phyloP scores from a whole-genome alignment of 2,329 filamentous ascomycete species.

The Alternaria sp. region DNA sequence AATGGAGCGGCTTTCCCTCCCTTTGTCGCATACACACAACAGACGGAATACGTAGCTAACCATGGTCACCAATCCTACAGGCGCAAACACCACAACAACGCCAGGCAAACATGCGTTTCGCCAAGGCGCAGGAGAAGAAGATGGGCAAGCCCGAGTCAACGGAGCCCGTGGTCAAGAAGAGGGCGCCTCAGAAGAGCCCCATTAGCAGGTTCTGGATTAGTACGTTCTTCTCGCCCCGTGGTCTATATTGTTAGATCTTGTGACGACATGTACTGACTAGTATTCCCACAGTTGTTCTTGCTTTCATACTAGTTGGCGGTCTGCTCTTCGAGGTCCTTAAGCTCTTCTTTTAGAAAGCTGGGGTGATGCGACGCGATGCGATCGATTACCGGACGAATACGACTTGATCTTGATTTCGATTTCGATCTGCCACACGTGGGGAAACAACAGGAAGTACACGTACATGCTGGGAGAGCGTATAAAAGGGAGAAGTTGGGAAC shows the following conservation, averaged over 20 bases:
- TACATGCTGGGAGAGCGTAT: not conserved
- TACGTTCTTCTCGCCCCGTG: slow-evolving; percentile 50
- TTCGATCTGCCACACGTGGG: not conserved
- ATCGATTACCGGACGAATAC: not conserved
- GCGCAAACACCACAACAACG: slow-evolving; percentile 86
- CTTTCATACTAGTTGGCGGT: slow-evolving; percentile 69
- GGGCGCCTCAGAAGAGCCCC: slow-evolving; percentile 57
- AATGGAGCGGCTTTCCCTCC: not conserved
- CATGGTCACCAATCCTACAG: slow-evolving; percentile 50
- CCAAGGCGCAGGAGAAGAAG: slow-evolving; percentile 72
- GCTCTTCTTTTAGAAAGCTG: slow-evolving; percentile 49
- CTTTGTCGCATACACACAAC: not conserved
- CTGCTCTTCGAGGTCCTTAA: slow-evolving; percentile 64
- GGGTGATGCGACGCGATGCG: not conserved
- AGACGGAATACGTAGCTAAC: not conserved
- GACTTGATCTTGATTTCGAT: not conserved
- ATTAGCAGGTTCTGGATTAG: slow-evolving; percentile 65
- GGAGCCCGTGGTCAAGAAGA: slow-evolving; percentile 57
- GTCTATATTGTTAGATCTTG: not conserved
- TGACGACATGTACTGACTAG: not conserved
- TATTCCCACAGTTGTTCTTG: slow-evolving; percentile 59
- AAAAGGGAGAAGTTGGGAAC: not conserved
- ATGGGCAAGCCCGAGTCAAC: slow-evolving; percentile 68
- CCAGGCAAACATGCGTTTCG: slow-evolving; percentile 80
- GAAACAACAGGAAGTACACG: not conserved